phyloP scores from a whole-genome alignment of 2,329 filamentous ascomycete species.

The Botrytis paeoniae region DNA sequence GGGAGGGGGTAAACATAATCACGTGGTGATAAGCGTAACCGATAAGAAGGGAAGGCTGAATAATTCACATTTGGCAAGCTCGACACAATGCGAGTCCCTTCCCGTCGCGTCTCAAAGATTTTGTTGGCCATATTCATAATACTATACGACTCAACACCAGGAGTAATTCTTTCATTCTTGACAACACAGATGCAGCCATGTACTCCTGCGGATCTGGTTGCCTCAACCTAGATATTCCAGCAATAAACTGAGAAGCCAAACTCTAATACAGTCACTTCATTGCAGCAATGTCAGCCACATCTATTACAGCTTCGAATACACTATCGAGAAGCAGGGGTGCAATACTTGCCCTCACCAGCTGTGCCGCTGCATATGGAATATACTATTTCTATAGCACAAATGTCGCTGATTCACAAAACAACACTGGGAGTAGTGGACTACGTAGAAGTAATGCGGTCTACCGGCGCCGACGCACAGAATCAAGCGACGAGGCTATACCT shows the following conservation, averaged over 20 bases:
- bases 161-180: background rate
- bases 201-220: slow-evolving; percentile 9
- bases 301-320: slow-evolving; percentile 49
- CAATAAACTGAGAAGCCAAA: background rate
- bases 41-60: slow-evolving; percentile 13
- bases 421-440: slow-evolving; percentile 38
- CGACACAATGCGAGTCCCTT: background rate
- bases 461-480: slow-evolving; percentile 38
- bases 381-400: slow-evolving; percentile 54
- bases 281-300: slow-evolving; percentile 40
- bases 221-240: background rate
- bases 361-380: slow-evolving; percentile 54
- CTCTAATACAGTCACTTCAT: background rate
- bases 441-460: slow-evolving; percentile 68
- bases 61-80: slow-evolving; percentile 4
- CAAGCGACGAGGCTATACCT: background rate
- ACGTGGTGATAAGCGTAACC: background rate
- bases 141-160: background rate
- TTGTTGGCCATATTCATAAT: background rate
- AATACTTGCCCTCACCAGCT: slow-evolving; percentile 53
- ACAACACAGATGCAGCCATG: background rate
- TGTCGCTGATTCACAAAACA: background rate
- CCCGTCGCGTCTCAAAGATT: background rate
- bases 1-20: rapidly evolving
- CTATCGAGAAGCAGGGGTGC: slow-evolving; percentile 54